Percentiles rank a stretch among this genome's conserved stretches.
Evolutionary conservation across 202 grass and related monocot species (phyloP).

Genomic region (Schoenoplectus triqueter): DNA sequence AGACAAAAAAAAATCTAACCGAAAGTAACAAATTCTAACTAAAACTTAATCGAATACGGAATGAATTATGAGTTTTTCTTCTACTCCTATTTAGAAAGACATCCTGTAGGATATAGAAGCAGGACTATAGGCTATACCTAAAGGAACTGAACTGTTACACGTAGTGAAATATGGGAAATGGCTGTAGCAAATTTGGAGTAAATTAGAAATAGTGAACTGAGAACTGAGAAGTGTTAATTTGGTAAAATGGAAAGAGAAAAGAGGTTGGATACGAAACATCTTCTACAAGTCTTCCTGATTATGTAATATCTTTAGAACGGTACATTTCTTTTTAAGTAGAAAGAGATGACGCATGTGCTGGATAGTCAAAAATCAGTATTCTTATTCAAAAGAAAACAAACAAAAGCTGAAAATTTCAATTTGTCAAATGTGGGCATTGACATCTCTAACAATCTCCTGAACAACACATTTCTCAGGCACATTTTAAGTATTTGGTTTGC

Average conservation of each 20-base stretch:
- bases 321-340: background rate
- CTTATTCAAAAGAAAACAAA: background rate
- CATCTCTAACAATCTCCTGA: background rate
- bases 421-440: background rate
- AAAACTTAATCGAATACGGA: too few relatives aligned
- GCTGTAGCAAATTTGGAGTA: background rate
- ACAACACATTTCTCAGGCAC: background rate
- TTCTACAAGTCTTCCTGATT: background rate
- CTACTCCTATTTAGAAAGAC: too few relatives aligned
- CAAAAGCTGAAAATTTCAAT: constrained; percentile 1
- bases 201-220: background rate
- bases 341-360: background rate
- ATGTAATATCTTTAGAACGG: background rate
- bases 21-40: too few relatives aligned
- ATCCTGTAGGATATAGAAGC: too few relatives aligned
- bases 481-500: too few relatives aligned
- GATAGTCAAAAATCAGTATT: background rate
- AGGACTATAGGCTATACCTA: too few relatives aligned
- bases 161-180: background rate
- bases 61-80: too few relatives aligned
- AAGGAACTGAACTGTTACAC: background rate
- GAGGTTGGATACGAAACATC: background rate
- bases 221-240: background rate
- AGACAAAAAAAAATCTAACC: too few relatives aligned
- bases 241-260: background rate